phyloP scores from a whole-genome alignment of 2,329 filamentous ascomycete genomes.

The Talaromyces sp. region DNA sequence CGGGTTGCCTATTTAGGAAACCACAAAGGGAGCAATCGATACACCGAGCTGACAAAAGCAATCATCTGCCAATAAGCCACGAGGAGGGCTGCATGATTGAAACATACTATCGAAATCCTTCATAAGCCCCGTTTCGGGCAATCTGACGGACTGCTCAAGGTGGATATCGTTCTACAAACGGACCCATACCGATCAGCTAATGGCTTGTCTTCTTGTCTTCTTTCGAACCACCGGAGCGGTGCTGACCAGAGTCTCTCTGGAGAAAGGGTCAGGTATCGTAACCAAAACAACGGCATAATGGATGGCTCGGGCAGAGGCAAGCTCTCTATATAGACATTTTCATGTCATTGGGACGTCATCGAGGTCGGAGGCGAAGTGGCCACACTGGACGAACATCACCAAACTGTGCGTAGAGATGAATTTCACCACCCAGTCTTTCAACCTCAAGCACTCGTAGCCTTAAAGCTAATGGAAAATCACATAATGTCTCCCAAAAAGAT shows the following conservation, averaged over 20 bases:
- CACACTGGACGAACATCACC: background rate
- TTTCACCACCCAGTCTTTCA: background rate
- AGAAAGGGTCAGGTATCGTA: background rate
- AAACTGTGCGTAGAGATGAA: background rate
- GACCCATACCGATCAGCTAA: background rate
- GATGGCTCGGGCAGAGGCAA: background rate
- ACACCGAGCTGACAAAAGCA: background rate
- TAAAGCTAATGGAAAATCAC: background rate
- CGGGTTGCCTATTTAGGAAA: background rate
- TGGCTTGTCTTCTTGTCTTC: background rate
- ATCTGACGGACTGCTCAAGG: background rate
- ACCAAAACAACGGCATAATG: background rate
- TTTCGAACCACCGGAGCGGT: background rate
- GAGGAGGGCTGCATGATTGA: background rate
- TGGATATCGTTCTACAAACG: background rate
- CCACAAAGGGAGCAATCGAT: too few relatives aligned
- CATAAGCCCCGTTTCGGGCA: background rate
- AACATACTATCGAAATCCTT: background rate
- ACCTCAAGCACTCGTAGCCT: background rate
- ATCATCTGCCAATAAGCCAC: background rate
- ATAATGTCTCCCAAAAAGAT: constrained; percentile 32
- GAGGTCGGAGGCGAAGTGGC: background rate
- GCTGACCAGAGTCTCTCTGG: background rate
- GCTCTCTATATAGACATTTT: background rate
- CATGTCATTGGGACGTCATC: constrained; percentile 2